phyloP scores from a whole-genome alignment of 257 asterid species.

The Euphrasia confusa region DNA sequence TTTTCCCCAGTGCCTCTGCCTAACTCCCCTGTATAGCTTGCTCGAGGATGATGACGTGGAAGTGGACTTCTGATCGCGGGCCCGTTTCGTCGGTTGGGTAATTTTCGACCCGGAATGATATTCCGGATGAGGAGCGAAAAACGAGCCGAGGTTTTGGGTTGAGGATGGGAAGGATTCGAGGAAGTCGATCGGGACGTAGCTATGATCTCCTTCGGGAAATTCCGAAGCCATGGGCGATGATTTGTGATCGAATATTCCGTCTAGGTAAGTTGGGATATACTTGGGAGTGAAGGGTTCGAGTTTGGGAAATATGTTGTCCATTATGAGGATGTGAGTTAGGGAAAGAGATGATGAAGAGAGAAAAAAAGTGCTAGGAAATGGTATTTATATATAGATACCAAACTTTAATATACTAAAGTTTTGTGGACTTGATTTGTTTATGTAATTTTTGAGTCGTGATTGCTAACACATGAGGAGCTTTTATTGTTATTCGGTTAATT shows the following conservation, averaged over 20 bases:
- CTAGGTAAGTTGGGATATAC: constrained; percentile 31
- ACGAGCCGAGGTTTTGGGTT: constrained; percentile 1
- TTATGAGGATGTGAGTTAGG: constrained; percentile 20
- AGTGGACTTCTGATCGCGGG: background rate
- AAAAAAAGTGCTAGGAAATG: constrained; percentile 21
- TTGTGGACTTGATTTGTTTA: constrained; percentile 5
- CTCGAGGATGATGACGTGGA: constrained; percentile 10
- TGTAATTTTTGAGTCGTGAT: background rate
- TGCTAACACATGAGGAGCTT: constrained; percentile 4
- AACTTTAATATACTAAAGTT: constrained; percentile 19
- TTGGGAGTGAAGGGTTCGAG: constrained; percentile 42
- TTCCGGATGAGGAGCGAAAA: constrained; percentile 31
- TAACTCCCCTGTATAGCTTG: constrained; percentile 52
- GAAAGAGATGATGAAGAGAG: constrained; percentile 11
- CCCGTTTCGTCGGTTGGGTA: constrained; percentile 55
- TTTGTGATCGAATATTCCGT: constrained; percentile 27
- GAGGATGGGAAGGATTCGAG: constrained; percentile 30
- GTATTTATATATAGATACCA: constrained; percentile 26
- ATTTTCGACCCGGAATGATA: constrained; percentile 55
- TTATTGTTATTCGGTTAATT: constrained; percentile 10
- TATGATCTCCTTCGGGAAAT: constrained; percentile 29
- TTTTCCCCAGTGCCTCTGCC: constrained; percentile 56
- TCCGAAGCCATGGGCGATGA: constrained; percentile 12
- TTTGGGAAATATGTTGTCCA: constrained; percentile 32
- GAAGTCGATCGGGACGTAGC: constrained; percentile 26